These are phyloP conservation scores for Chlamydomonas schloesseri DNA, from an alignment of 139 green algal species.

Conservation along the genomic window DNA sequence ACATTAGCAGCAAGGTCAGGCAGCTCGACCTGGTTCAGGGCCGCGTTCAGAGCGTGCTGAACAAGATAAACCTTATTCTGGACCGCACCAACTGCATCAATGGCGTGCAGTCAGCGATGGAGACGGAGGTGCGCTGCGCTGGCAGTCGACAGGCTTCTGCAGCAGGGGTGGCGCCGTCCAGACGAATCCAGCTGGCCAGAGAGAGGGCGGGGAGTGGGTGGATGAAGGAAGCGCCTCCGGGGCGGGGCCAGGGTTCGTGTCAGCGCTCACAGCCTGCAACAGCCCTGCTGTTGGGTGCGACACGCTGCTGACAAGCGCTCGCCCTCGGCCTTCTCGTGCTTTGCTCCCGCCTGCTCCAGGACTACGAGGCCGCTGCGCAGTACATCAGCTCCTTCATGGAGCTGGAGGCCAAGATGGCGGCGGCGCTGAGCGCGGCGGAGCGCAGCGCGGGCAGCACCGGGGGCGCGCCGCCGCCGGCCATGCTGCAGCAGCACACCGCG, in stretches of 20 bases:
- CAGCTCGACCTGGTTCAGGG: conserved; percentile 84
- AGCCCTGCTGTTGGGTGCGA: too few species aligned
- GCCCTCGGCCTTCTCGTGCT: not conserved
- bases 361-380: conserved; percentile 90
- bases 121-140: conserved; percentile 43
- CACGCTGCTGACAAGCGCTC: too few species aligned
- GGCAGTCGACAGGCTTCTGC: too few species aligned
- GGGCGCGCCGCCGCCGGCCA: not conserved
- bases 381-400: conserved; percentile 84
- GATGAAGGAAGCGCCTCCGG: too few species aligned
- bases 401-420: conserved; percentile 75
- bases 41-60: conserved; percentile 64
- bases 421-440: not conserved
- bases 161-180: too few species aligned
- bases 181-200: too few species aligned
- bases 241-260: too few species aligned
- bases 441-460: not conserved
- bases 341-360: conserved; percentile 49
- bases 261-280: too few species aligned
- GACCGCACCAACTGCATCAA: conserved; percentile 85
- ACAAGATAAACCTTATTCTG: conserved; percentile 75
- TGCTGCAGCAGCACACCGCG: not conserved
- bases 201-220: too few species aligned
- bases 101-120: conserved; percentile 73
- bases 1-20: conserved; percentile 86